These are phyloP conservation scores for Alloteropsis semialata DNA, from an alignment of 176 grass and related monocot genomes.

Conservation along the genomic window DNA sequence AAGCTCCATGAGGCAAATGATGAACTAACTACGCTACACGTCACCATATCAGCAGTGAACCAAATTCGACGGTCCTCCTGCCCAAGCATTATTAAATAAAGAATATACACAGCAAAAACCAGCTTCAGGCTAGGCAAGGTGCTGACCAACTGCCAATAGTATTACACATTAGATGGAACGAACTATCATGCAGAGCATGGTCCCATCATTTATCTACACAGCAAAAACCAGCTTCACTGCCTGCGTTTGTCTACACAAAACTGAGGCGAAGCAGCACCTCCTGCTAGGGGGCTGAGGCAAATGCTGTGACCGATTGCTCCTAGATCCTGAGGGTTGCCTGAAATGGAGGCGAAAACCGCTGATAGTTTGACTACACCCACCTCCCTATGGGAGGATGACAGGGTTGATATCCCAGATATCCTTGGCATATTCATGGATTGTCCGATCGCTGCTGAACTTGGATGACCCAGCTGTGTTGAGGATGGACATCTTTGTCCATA, in stretches of 20 bases:
- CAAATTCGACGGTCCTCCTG: constrained; percentile 7
- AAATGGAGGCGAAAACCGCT: not conserved
- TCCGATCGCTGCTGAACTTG: constrained; percentile 97
- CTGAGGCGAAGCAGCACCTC: constrained; percentile 1
- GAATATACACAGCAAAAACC: not conserved
- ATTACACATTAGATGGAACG: not conserved
- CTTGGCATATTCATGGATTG: constrained; percentile 86
- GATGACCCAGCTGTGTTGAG: constrained; percentile 72
- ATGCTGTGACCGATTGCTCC: not conserved
- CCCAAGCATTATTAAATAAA: constrained; percentile 27
- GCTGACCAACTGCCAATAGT: not conserved
- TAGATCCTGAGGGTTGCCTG: not conserved
- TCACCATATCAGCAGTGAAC: not conserved
- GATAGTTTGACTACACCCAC: not conserved
- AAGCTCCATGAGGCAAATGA: not conserved
- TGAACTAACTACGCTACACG: not conserved
- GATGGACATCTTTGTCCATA: constrained; percentile 96
- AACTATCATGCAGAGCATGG: not conserved
- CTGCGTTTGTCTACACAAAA: constrained; percentile 21
- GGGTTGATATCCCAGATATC: constrained; percentile 85
- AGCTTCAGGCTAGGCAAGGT: not conserved
- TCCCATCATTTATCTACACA: not conserved
- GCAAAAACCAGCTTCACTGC: not conserved
- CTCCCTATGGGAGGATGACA: constrained; percentile 49
- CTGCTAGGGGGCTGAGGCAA: not conserved